These are phyloP conservation scores for Penicillium antarcticum DNA, from an alignment of 495 filamentous ascomycete species.

Conservation along the genomic window DNA sequence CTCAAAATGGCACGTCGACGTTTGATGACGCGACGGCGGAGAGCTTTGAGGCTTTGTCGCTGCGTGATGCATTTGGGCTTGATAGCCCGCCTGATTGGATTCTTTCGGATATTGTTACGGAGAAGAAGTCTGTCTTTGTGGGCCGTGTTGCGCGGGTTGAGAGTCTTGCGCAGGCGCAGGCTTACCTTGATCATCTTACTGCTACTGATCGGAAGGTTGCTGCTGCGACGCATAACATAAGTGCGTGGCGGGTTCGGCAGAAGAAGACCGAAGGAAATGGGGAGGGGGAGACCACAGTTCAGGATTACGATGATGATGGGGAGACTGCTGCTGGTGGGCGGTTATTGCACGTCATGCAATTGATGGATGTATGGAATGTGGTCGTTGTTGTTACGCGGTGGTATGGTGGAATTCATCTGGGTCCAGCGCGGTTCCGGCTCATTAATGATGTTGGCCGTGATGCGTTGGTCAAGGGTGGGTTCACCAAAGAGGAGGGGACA, in stretches of 20 bases:
- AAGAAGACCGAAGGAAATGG: slow-evolving; percentile 23
- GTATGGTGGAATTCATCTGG: slow-evolving; percentile 88
- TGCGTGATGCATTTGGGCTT: slow-evolving; percentile 34
- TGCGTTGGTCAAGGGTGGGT: slow-evolving; percentile 75
- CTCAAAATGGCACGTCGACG: slow-evolving; percentile 13
- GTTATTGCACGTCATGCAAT: slow-evolving; percentile 82
- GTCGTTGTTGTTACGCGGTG: slow-evolving; percentile 94
- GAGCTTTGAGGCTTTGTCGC: slow-evolving; percentile 24
- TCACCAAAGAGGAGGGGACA: slow-evolving; percentile 47
- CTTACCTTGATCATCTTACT: slow-evolving; percentile 68
- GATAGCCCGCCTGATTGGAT: slow-evolving; percentile 60
- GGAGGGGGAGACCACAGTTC: slow-evolving; percentile 55
- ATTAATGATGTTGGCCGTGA: slow-evolving; percentile 86
- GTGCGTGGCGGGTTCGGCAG: slow-evolving; percentile 59
- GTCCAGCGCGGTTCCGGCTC: slow-evolving; percentile 82
- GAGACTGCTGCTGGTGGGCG: slow-evolving; percentile 91
- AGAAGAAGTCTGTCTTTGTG: slow-evolving; percentile 87
- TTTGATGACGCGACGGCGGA: slow-evolving; percentile 15
- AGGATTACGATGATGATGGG: slow-evolving; percentile 95
- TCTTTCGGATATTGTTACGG: slow-evolving; percentile 64
- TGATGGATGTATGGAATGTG: slow-evolving; percentile 90
- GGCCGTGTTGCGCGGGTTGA: slow-evolving; percentile 67
- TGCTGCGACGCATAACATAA: slow-evolving; percentile 89
- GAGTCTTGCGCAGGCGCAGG: slow-evolving; percentile 63
- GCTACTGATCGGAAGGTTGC: slow-evolving; percentile 77